Evolutionary conservation across 2,329 filamentous ascomycete species (phyloP).

Genomic region (Ustulina deusta): DNA sequence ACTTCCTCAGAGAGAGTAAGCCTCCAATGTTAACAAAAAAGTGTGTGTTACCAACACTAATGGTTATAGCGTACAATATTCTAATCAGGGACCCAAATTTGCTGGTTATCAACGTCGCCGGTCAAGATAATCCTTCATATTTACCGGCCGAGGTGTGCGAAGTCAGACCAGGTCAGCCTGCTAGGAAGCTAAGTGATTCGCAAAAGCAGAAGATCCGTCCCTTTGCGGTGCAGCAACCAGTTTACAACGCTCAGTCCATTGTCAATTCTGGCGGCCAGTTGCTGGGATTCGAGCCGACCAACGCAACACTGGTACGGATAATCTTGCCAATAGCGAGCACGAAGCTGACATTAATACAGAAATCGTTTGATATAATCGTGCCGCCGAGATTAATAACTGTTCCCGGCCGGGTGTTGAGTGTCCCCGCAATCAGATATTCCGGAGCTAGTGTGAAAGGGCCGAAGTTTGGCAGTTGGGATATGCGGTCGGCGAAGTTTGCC

Average conservation of each 20-base stretch:
- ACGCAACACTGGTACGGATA: constrained; percentile 13
- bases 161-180: constrained; percentile 22
- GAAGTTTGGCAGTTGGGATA: constrained; percentile 18
- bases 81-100: not conserved
- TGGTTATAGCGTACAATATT: not conserved
- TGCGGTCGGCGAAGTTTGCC: constrained; percentile 16
- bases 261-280: constrained; percentile 5
- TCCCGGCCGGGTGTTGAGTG: constrained; percentile 22
- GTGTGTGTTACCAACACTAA: not conserved
- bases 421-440: not conserved
- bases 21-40: not conserved
- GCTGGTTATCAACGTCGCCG: constrained; percentile 21
- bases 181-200: not conserved
- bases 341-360: constrained; percentile 10
- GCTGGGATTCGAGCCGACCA: constrained; percentile 21
- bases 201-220: constrained; percentile 19
- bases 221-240: constrained; percentile 20
- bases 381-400: constrained; percentile 23
- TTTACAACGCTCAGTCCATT: constrained; percentile 19
- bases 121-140: constrained; percentile 20
- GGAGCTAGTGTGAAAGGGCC: not conserved
- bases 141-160: constrained; percentile 14
- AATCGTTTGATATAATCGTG: constrained; percentile 18
- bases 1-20: constrained; percentile 29
- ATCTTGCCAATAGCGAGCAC: not conserved